phyloP scores from a whole-genome alignment of 257 asterid species.

The Craterostigma plantagineum region DNA sequence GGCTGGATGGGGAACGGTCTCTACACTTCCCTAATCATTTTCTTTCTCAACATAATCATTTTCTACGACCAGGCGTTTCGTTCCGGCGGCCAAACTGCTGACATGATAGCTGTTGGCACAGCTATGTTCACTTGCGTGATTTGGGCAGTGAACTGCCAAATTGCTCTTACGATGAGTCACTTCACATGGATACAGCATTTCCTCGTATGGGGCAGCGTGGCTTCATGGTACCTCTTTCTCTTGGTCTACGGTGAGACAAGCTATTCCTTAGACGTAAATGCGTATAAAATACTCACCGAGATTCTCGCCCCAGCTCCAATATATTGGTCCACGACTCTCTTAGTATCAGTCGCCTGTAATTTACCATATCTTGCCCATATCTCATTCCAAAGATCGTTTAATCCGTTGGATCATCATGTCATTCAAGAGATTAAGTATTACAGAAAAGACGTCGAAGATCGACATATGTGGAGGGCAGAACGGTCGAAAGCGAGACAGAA shows the following conservation, averaged over 20 bases:
- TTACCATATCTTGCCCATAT: slow-evolving; percentile 78
- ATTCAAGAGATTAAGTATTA: slow-evolving; percentile 85
- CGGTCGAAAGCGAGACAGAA: slow-evolving; percentile 51
- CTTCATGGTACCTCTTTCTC: slow-evolving; percentile 67
- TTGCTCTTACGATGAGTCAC: slow-evolving; percentile 78
- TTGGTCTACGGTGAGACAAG: slow-evolving; percentile 36
- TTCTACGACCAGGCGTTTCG: slow-evolving; percentile 83
- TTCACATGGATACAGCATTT: slow-evolving; percentile 96
- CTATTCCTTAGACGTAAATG: slow-evolving; percentile 23
- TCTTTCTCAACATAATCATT: slow-evolving; percentile 67
- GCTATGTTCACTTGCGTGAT: slow-evolving; percentile 88
- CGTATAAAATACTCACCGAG: slow-evolving; percentile 25
- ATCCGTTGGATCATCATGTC: slow-evolving; percentile 85
- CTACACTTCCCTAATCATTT: slow-evolving; percentile 61
- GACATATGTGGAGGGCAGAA: slow-evolving; percentile 77
- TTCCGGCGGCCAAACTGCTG: slow-evolving; percentile 72
- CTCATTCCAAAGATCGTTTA: slow-evolving; percentile 55
- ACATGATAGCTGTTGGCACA: slow-evolving; percentile 70
- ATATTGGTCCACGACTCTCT: slow-evolving; percentile 64
- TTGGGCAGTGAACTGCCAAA: slow-evolving; percentile 87
- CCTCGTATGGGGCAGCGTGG: slow-evolving; percentile 55
- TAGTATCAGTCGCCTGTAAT: slow-evolving; percentile 51
- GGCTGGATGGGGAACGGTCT: slow-evolving; percentile 97
- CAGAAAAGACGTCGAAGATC: slow-evolving; percentile 63
- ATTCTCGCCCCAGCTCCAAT: slow-evolving; percentile 44